Base-by-base conservation (phyloP, 2,329 filamentous ascomycete species). In the Pseudogymnoascus destructans region DNA sequence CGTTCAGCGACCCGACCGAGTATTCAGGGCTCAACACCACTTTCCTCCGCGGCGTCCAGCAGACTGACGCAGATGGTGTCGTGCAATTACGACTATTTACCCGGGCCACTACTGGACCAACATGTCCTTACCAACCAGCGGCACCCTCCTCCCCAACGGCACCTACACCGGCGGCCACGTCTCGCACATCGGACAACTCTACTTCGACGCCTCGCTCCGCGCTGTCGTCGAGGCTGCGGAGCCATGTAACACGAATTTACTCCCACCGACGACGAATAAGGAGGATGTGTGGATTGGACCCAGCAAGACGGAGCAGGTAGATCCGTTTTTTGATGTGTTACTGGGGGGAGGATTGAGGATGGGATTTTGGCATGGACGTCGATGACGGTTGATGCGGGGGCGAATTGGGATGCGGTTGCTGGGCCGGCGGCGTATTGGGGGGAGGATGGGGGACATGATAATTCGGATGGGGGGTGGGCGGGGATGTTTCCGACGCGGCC, bases 151-250 rank as follows among this genome's bases (percentile, higher is more conserved):
- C 19, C 17, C 55, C 1, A 70, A 70, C 46, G 62, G 79, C 67
- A 73, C 74, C 61, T 72, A 78, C 60, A 66, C 68, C 11, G 75
- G 73, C 58, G 74, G 77, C 8, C 73, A 74, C 55, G 73, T 77
- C 5, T 73, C 75, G 0, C 78, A 82, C 67, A 74, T 81, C 30
- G 79, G 79, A 5, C 79, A 83, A 64, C 68, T 81, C 54, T 82
- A 79, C 72, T 78, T 82, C 59, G 80, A 86, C 64, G 75, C 80
- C 61, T 70, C 73, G 59, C 73, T 82, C 15, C 73, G 78, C 60
- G 61, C 65, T 2, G 63, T 70, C 17, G 77, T 80, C 54, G 76
- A 79, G 58, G 67, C 66, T 9, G 71, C 69, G 0, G 63, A 66
- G 1, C 78, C 79, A 1, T 76, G 76, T 63, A 67, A 63, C 13